phyloP scores from a whole-genome alignment of 2,329 filamentous ascomycete genomes.

The Sphaerostilbella broomeana region DNA sequence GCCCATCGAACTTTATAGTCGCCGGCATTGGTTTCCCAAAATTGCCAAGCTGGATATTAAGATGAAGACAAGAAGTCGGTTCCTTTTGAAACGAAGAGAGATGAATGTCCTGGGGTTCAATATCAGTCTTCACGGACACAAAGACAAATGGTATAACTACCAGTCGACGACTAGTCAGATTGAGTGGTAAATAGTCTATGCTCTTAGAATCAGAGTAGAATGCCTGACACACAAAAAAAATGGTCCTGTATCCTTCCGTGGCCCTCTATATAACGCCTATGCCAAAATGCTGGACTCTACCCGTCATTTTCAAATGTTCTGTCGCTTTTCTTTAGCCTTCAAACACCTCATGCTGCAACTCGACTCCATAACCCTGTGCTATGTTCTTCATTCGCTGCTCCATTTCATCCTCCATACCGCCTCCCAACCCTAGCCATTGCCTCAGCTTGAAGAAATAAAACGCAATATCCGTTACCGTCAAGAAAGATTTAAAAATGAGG shows the following conservation, averaged over 20 bases:
- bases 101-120: no score
- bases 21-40: no score
- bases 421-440: slow-evolving; percentile 68
- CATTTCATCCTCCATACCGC: slow-evolving; percentile 91
- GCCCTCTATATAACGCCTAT: slow-evolving; percentile 11
- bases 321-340: slow-evolving; percentile 53
- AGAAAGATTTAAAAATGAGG: slow-evolving; percentile 70
- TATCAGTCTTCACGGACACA: no score
- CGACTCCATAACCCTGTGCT: slow-evolving; percentile 86
- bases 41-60: no score
- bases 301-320: background rate
- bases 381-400: slow-evolving; percentile 81
- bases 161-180: background rate
- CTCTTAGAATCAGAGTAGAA: slow-evolving; percentile 2
- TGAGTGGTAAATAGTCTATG: slow-evolving; percentile 12
- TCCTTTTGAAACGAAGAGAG: no score
- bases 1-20: no score
- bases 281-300: background rate
- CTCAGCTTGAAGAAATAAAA: slow-evolving; percentile 77
- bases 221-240: no score
- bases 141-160: background rate
- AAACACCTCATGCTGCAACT: slow-evolving; percentile 82
- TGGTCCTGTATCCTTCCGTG: slow-evolving; percentile 4
- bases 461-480: slow-evolving; percentile 69
- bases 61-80: no score